Base-by-base conservation (phyloP, 257 asterid species). In the Mentha longifolia region DNA sequence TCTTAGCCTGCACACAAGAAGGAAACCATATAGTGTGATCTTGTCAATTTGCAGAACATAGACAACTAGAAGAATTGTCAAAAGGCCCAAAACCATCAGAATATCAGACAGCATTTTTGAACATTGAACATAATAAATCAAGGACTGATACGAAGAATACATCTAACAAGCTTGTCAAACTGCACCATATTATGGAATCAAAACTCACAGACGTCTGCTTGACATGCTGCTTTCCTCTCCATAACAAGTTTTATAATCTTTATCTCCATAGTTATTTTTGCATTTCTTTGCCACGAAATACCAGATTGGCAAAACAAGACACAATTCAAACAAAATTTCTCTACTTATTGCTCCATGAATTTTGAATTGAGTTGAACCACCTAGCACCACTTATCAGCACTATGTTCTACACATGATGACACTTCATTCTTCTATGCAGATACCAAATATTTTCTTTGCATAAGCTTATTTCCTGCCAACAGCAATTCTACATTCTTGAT, bases 1-100 rank as follows among this genome's bases (percentile, higher is more conserved):
- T 83, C 77, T 92, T 75, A 92, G 81, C 80, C 99, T 95, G 92
- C 83, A 84, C 66, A 65, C 20, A 19, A 37, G 65, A 57, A 70
- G 35, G 41, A 17, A 50, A n/a, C 17, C 25, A 43, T 31, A 41
- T 64, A 73, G 50, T 30, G 69, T 81, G 65, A 80, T 71, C 66
- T 35, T 64, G 60, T 68, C 35, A 50, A 61, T 54, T 56, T 39
- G 45, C 59, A 61, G 62, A 14, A 41, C 67, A 17, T 35, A 56
- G 14, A 19, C 3, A 65, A 63, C 17, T 16, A 42, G 28, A 25
- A 25, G 28, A 25, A 25, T 25, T 25, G 28, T 2, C 28, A 57
- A 49, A 42, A 12, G 58, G 10, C 25, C 69, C 46, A 17, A 19
- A 58, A 55, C 9, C 30, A 75, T 41, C 50, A 43, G 71, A 67